Evolutionary conservation across 805 yeast genomes (phyloP), one percentile per base, ranked within the genome.

Genomic region (Helenozyma baotianmanensis): DNA sequence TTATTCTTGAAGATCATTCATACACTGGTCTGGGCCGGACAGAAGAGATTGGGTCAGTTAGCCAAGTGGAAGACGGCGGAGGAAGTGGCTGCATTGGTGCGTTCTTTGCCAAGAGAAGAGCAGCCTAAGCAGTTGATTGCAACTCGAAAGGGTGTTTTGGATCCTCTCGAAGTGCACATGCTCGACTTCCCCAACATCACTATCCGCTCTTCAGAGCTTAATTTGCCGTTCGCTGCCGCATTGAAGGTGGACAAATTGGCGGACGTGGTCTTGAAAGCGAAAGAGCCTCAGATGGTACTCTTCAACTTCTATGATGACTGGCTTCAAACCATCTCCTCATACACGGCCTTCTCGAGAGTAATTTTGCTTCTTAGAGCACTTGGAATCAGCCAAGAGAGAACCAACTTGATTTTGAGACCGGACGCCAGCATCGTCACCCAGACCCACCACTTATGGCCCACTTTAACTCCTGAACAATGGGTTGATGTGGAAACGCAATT

Each of bases 31-130:
- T 92, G 96, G 94, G 82, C 95, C 3, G 99, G 99, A 13, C 97
- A 92, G 57, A 89, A 87, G 51, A 81, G 97, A 48, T 70, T 90
- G 39, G 82, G 92, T 18, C 97, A 92, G 53, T 63, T 92, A 43
- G 89, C 97, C 1, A 92, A 92, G 54, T 92, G 98, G 98, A 92
- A 90, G 56, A 80, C 97, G 1, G 97, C 98, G 0, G 99, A 92
- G 60, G 97, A 90, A 58, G 95, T 87, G 14, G 90, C 96, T 11
- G 95, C 95, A 0, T 64, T 92, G 43, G 74, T 92, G 13, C 71
- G 96, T 26, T 85, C 97, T 0, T 62, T 92, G 33, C 97, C 97
- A 1, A 71, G 78, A 34, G 97, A 90, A 50, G 96, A 92, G 58
- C 96, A 88, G 50, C 98, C 98, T 2, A 83, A 83, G 50, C 96